A percentile compares a stretch with the other conserved stretches of the same genome.
Evolutionary conservation across 768 basidiomycete species (phyloP).

Genomic region (Lyophyllum decastes): DNA sequence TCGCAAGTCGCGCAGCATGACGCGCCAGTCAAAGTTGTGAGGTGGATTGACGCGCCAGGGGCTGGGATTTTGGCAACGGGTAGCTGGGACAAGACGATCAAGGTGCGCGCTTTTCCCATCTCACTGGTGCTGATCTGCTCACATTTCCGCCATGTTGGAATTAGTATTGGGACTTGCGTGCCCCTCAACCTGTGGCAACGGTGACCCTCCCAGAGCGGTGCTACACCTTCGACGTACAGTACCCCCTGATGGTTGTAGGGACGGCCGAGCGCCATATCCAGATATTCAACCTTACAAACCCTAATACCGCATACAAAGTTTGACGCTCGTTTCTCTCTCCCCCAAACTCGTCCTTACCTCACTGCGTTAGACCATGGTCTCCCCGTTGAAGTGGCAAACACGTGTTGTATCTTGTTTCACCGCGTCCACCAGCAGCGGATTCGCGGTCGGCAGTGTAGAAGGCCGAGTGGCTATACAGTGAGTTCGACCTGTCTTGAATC

Average conservation of each 20-base stretch:
- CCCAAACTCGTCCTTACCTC: not conserved
- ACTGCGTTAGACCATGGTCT: constrained; percentile 65
- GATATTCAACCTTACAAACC: constrained; percentile 85
- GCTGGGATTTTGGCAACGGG: constrained; percentile 86
- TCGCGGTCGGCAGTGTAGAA: constrained; percentile 85
- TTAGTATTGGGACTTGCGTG: constrained; percentile 93
- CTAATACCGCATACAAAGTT: constrained; percentile 71
- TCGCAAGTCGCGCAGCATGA: constrained; percentile 90
- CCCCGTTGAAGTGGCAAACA: constrained; percentile 94
- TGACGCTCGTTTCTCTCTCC: not conserved
- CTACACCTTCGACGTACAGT: constrained; percentile 82
- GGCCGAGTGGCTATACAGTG: constrained; percentile 96
- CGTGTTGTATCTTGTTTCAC: constrained; percentile 85
- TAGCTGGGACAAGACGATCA: constrained; percentile 97
- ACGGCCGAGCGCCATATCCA: constrained; percentile 92
- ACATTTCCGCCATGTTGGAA: not conserved
- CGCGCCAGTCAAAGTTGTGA: constrained; percentile 80
- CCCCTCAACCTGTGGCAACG: constrained; percentile 71
- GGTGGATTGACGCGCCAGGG: constrained; percentile 77
- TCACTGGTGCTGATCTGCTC: not conserved
- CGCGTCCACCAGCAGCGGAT: constrained; percentile 63
- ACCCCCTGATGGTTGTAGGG: constrained; percentile 86
- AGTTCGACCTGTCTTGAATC: constrained; percentile 29
- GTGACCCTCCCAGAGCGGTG: constrained; percentile 89
- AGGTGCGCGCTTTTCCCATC: constrained; percentile 49